Evolutionary conservation across 2,329 filamentous ascomycete genomes (phyloP), one percentile per base, ranked within the genome.

Genomic region (Stagonosporopsis chrysanthemi): DNA sequence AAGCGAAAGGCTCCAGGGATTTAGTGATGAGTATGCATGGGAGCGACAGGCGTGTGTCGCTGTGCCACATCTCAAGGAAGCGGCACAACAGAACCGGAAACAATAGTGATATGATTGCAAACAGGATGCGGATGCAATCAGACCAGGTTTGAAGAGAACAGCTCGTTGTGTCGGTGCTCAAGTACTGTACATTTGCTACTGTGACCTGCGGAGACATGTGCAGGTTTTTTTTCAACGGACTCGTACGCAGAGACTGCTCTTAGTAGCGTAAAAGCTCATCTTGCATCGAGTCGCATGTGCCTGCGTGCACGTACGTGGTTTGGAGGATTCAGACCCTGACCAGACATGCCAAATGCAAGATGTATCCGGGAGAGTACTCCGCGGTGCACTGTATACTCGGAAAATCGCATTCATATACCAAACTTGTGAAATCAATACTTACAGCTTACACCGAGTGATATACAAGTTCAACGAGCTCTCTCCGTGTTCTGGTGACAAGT

Each of bases 31-130:
- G 26, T 33, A 52, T 45, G 41, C 19, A 45, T 41, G 41, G 45
- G 17, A 26, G 17, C 46, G 26, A 52, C 36, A 31, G 41, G 36
- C 41, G 35, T 33, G 49, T 41, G 15, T 40, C 35, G n/a, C 49
- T 52, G 49, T 52, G 49, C 49, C 49, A 33, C 46, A 29, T 29
- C 15, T 17, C 28, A 17, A 52, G 23, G 24, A 31, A 33, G 26
- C 35, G 41, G 41, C 15, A 40, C 19, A 1, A 26, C 14, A 14
- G 14, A 31, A 26, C 24, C 35, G 26, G 45, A 33, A 40, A 39
- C 11, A 26, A 52, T 26, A 19, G 35, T 45, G 19, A 43, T 43
- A 35, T 33, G 41, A 45, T 28, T 29, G 9, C 5, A 35, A 17
- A 5, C 14, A 35, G 33, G 33, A 17, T 35, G 33, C 33, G 3